Base-by-base conservation (phyloP, 768 basidiomycete species). In the Leucocoprinus leucothites region DNA sequence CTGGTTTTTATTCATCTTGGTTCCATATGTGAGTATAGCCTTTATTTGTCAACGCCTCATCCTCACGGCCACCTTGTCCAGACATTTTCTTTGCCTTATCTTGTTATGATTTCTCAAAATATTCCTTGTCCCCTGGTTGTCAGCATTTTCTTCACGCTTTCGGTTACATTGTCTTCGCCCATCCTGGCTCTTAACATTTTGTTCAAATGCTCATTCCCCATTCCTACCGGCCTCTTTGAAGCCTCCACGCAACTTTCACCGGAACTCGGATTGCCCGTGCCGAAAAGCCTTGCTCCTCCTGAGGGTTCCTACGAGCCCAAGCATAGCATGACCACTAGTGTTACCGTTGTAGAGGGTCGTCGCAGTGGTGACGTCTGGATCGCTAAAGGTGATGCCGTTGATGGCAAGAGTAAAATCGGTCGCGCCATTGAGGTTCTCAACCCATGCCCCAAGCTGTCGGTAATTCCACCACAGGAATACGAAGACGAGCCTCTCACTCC, bases 341-440 rank as follows among this genome's bases (percentile, higher is more conserved):
- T 82, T 47, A 87, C 85, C 18, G 81, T 87, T 38, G 82, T 89
- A 19, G 85, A 89, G 66, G 82, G 81, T 25, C 80, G 85, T 28
- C 82, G 85, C 45, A 87, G 85, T 60, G 85, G 85, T 22, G 87
- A 89, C 61, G 82, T 89, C 25, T 89, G 88, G 88, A 68, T 89
- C 59, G 66, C 80, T 11, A 85, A 85, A 51, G 86, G 87, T n/a
- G 82, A 89, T 57, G 87, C 87, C 6, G 71, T 85, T 19, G 84
- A 86, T 47, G 84, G 84, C 1, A 86, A 84, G 66, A 71, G 71
- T 52, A 85, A 82, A 61, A 59, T 87, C 26, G 74, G 80, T 41
- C 81, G 86, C 18, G 83, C 84, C 1, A 62, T 89, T 25, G 80
- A 77, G n/a, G 76, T 89, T 71, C 75, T 89, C 28, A 68, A 75